Evolutionary conservation across 768 basidiomycete species (phyloP), one percentile per base, ranked within the genome.

Genomic region (Lepiota subincarnata): DNA sequence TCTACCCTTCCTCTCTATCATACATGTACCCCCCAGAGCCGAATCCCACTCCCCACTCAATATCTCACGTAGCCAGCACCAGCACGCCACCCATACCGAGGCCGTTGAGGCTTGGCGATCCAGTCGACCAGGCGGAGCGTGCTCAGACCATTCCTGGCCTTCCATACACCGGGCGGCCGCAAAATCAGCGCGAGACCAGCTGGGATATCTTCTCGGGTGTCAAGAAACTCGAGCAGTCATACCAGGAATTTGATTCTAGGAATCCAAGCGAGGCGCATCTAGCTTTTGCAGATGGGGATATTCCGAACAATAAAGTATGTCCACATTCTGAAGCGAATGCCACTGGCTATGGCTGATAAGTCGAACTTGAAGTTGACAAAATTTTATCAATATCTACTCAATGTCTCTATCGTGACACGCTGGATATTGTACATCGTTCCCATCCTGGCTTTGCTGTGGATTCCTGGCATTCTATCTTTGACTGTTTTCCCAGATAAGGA

Each of bases 391-490:
- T 92, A 86, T 67, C 76, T 92, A 7, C 63, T 92, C 48, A 86
- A 85, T 61, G 80, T 80, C 16, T 89, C 87, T 2, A 84, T 92
- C 64, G 74, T 90, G 43, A 85, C 89, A 6, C 80, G 91, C 35
- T 92, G 90, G 90, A 73, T 82, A 18, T 57, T 92, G 26, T 87
- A 86, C 70, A 89, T 94, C 61, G 64, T 92, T 14, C 91, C 91
- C 1, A 67, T 91, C 22, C 70, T 90, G 36, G 81, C 68, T 26
- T 57, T 85, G 22, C 56, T 87, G 1, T 88, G 87, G 86, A 84
- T 88, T 28, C 87, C 86, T 1, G 87, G 83, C 7, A 91, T 93
- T 57, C 68, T 95, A 28, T 76, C 78, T 22, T 62, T 91, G 19
- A 71, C 75, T 6, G 64, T 60, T 2, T 64, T 76, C 53, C 80